Evolutionary conservation across 2,329 filamentous ascomycete genomes (phyloP).

Genomic region (Madurella mycetomatis): DNA sequence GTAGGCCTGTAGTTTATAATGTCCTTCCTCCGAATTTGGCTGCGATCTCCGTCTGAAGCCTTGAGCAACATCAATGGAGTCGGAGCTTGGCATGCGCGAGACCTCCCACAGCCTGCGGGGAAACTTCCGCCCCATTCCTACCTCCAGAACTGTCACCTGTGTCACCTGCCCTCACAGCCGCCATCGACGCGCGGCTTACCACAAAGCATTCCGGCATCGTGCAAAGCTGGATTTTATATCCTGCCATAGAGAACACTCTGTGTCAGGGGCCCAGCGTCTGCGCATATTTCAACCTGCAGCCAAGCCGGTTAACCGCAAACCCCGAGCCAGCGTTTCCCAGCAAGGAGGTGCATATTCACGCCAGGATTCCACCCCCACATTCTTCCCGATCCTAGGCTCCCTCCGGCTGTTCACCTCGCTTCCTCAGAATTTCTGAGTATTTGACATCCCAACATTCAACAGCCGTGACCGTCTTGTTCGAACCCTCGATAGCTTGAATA

Average conservation of each 20-base stretch:
- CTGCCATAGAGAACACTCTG: neutral
- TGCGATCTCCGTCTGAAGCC: neutral
- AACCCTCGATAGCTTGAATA: neutral
- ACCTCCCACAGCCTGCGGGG: conserved; percentile 1
- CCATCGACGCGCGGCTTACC: conserved; percentile 6
- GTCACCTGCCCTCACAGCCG: neutral
- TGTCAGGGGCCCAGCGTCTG: neutral
- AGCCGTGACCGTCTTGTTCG: neutral
- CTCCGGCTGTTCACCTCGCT: neutral
- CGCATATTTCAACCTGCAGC: neutral
- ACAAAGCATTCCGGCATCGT: no score
- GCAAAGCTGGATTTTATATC: no score
- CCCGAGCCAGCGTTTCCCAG: neutral
- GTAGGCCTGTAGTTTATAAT: neutral
- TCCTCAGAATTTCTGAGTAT: neutral
- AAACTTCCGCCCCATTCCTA: neutral
- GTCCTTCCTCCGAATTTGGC: neutral
- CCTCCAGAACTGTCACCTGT: neutral
- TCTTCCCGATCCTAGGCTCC: neutral
- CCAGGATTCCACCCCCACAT: neutral
- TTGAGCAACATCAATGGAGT: neutral
- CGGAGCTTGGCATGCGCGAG: neutral
- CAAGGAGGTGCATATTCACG: neutral
- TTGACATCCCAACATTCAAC: neutral
- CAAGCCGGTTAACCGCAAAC: neutral